Conservation (phyloP, 2,329 filamentous ascomycete genomes). For the Talaromyces funiculosus region DNA sequence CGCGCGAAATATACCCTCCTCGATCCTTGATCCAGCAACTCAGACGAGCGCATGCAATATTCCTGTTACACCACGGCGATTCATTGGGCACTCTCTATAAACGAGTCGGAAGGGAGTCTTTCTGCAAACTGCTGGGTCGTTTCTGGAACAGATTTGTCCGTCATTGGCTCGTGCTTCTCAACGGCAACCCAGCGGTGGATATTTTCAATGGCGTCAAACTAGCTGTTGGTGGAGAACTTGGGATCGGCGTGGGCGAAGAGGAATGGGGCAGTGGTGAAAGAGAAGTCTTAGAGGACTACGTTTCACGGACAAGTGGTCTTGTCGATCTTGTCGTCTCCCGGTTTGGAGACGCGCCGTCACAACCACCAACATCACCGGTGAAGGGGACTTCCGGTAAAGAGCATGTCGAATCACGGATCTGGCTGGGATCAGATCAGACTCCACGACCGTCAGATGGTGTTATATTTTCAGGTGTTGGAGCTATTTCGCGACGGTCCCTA, state of each 20-base stretch:
- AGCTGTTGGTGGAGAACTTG: constrained; percentile 82
- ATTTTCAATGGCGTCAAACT: constrained; percentile 81
- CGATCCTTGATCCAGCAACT: constrained; percentile 74
- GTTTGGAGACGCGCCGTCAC: constrained; percentile 59
- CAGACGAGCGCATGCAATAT: constrained; percentile 72
- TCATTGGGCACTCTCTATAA: constrained; percentile 66
- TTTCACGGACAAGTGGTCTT: constrained; percentile 71
- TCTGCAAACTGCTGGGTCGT: constrained; percentile 65
- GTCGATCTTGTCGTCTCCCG: constrained; percentile 82
- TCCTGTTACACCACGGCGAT: constrained; percentile 78
- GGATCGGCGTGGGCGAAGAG: constrained; percentile 91
- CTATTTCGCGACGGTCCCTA: constrained; percentile 65
- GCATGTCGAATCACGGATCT: constrained; percentile 42
- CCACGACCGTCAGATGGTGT: constrained; percentile 71
- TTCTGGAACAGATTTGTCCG: constrained; percentile 71
- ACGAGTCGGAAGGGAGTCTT: constrained; percentile 59
- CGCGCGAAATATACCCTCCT: constrained; percentile 80
- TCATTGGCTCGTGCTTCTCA: constrained; percentile 81
- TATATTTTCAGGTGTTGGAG: constrained; percentile 76
- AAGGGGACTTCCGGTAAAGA: constrained; percentile 13
- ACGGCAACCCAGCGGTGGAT: constrained; percentile 77
- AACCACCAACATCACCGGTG: constrained; percentile 4
- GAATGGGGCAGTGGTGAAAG: constrained; percentile 89
- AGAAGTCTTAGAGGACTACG: constrained; percentile 86
- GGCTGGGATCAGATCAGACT: constrained; percentile 68